Conservation (phyloP, 2,329 filamentous ascomycete genomes). For the Basipetospora sp. region DNA sequence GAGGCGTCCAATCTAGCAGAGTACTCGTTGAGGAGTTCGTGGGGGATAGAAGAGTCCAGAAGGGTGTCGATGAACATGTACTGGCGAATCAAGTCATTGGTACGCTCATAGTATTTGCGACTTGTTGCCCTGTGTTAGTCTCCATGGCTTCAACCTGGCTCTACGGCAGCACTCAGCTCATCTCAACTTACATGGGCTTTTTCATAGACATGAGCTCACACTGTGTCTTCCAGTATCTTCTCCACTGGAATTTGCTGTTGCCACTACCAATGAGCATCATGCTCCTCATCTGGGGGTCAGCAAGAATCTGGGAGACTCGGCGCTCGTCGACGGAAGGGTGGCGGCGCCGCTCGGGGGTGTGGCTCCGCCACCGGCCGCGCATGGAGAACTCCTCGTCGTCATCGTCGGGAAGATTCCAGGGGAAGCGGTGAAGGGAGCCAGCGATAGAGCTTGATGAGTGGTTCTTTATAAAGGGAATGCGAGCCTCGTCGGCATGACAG, state of each 20-base stretch:
- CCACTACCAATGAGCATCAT: constrained; percentile 78
- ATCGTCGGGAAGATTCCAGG: neutral
- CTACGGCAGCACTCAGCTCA: neutral
- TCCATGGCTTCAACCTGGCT: too few species aligned
- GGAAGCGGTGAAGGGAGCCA: constrained; percentile 2
- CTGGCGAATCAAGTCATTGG: constrained; percentile 76
- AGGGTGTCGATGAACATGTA: constrained; percentile 88
- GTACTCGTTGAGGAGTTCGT: constrained; percentile 84
- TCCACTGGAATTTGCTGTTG: constrained; percentile 76
- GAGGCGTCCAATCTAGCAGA: constrained; percentile 43
- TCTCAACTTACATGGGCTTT: constrained; percentile 45
- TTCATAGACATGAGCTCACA: constrained; percentile 58
- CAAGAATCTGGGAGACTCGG: constrained; percentile 43
- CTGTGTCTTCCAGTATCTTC: constrained; percentile 71
- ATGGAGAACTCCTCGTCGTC: constrained; percentile 10
- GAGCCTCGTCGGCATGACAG: constrained; percentile 7
- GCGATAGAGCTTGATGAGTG: constrained; percentile 3
- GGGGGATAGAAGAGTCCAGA: constrained; percentile 81
- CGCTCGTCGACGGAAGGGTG: constrained; percentile 39
- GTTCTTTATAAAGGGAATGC: constrained; percentile 30
- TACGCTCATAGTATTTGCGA: constrained; percentile 75
- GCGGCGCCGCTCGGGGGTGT: constrained; percentile 29
- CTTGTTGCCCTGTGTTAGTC: constrained; percentile 19
- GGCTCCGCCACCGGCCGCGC: constrained; percentile 11
- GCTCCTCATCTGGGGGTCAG: constrained; percentile 61